phyloP scores from a whole-genome alignment of 1,139 yeast genomes.

The Geotrichum siamense region DNA sequence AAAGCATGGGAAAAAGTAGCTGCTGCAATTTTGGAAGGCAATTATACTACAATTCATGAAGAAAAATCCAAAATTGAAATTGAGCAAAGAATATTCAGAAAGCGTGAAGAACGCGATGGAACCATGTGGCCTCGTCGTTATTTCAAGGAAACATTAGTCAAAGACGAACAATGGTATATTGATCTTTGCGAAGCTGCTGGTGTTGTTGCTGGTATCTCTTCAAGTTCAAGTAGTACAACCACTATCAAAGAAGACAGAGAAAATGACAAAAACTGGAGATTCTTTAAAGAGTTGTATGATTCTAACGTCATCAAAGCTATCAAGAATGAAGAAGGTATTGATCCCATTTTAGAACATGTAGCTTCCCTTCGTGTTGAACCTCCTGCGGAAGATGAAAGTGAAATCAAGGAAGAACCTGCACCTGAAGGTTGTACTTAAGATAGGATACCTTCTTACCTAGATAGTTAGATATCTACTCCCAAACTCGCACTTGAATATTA shows the following conservation, averaged over 20 bases:
- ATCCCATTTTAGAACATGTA: slow-evolving; percentile 13
- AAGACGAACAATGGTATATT: slow-evolving; percentile 22
- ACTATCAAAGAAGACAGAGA: slow-evolving; percentile 22
- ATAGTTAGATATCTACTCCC: no score
- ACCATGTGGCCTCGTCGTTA: slow-evolving; percentile 67
- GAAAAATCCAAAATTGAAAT: slow-evolving; percentile 77
- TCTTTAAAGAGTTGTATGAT: slow-evolving; percentile 25
- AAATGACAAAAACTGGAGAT: slow-evolving; percentile 28
- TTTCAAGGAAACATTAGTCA: slow-evolving; percentile 40
- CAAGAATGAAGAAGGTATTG: slow-evolving; percentile 10
- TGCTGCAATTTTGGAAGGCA: slow-evolving; percentile 68
- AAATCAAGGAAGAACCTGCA: neutral
- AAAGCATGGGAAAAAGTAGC: slow-evolving; percentile 85
- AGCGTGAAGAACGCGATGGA: slow-evolving; percentile 58
- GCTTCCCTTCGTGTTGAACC: slow-evolving; percentile 9
- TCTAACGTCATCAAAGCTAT: slow-evolving; percentile 26
- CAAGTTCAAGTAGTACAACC: slow-evolving; percentile 20
- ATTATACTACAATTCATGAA: slow-evolving; percentile 62
- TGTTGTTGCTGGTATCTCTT: slow-evolving; percentile 24
- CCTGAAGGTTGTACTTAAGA: slow-evolving; percentile 14
- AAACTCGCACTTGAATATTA: no score
- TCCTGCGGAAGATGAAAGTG: slow-evolving; percentile 15
- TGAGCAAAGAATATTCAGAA: slow-evolving; percentile 72
- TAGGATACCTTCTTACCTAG: no score
- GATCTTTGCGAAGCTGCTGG: slow-evolving; percentile 21